Evolutionary conservation across 2,329 filamentous ascomycete species (phyloP).

Genomic region (Fusarium nanum): DNA sequence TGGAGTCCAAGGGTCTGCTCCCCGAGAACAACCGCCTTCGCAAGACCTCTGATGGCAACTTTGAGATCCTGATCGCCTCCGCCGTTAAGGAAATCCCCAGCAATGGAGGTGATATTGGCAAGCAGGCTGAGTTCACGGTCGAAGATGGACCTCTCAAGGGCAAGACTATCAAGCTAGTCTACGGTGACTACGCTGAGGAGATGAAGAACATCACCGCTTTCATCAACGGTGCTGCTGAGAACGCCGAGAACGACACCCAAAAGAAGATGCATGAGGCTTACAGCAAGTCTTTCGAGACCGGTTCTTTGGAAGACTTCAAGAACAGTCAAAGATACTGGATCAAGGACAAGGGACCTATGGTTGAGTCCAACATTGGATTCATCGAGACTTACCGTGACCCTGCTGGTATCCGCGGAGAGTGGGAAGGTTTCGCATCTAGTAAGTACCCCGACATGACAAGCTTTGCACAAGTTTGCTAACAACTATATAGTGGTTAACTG

Average conservation of each 20-base stretch:
- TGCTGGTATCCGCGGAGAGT: constrained; percentile 82
- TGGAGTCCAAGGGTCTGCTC: constrained; percentile 77
- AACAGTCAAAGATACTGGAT: constrained; percentile 86
- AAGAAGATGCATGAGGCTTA: constrained; percentile 80
- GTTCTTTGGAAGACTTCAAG: constrained; percentile 82
- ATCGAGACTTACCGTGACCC: constrained; percentile 89
- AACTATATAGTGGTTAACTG: constrained; percentile 72
- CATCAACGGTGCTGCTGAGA: constrained; percentile 74
- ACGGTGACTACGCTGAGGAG: constrained; percentile 78
- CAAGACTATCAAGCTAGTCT: constrained; percentile 76
- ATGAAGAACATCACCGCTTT: constrained; percentile 76
- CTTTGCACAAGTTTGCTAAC: constrained; percentile 34
- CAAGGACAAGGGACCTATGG: constrained; percentile 81
- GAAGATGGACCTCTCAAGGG: constrained; percentile 70
- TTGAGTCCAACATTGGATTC: constrained; percentile 86
- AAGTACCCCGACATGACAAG: constrained; percentile 22
- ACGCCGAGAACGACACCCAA: constrained; percentile 79
- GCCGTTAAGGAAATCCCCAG: constrained; percentile 69
- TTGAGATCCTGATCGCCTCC: constrained; percentile 81
- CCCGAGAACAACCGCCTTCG: constrained; percentile 81
- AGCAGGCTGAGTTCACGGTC: constrained; percentile 70
- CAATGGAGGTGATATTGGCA: constrained; percentile 75
- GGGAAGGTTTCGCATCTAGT: constrained; percentile 83
- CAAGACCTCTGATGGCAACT: constrained; percentile 73
- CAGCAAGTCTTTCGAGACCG: constrained; percentile 77